A percentile compares a stretch with the other conserved stretches of the same genome.
phyloP scores from a whole-genome alignment of 306 rosid genomes.

The Vigna unguiculata region DNA sequence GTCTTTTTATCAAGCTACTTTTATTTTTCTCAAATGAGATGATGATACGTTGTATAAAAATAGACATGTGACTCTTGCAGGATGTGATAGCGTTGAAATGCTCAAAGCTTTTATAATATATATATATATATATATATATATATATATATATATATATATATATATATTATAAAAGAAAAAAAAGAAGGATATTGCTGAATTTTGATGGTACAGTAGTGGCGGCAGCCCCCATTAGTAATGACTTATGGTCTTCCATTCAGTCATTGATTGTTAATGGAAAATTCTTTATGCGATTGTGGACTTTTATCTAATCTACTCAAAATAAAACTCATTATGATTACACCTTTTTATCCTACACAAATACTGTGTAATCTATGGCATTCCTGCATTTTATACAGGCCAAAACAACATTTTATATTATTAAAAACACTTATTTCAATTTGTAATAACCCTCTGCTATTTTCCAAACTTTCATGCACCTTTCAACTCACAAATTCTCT shows the following conservation, averaged over 20 bases:
- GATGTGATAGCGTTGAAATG: neutral
- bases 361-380: neutral
- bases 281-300: neutral
- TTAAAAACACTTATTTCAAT: neutral
- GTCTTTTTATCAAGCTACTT: neutral
- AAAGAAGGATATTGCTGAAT: neutral
- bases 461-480: neutral
- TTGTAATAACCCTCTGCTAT: neutral
- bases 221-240: slow-evolving; percentile 36
- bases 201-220: slow-evolving; percentile 29
- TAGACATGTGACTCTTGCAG: neutral
- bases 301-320: slow-evolving; percentile 15
- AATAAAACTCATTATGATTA: slow-evolving; percentile 5
- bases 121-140: no score
- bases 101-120: neutral
- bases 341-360: neutral
- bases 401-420: neutral
- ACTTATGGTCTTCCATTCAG: slow-evolving; percentile 38
- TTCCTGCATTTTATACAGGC: neutral
- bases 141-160: no score
- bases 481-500: neutral
- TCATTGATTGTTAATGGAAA: slow-evolving; percentile 39
- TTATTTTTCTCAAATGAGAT: neutral
- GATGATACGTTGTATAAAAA: slow-evolving; percentile 1
- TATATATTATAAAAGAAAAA: neutral